Base-by-base conservation (phyloP, 2,329 filamentous ascomycete genomes). In the Alternaria infectoria region DNA sequence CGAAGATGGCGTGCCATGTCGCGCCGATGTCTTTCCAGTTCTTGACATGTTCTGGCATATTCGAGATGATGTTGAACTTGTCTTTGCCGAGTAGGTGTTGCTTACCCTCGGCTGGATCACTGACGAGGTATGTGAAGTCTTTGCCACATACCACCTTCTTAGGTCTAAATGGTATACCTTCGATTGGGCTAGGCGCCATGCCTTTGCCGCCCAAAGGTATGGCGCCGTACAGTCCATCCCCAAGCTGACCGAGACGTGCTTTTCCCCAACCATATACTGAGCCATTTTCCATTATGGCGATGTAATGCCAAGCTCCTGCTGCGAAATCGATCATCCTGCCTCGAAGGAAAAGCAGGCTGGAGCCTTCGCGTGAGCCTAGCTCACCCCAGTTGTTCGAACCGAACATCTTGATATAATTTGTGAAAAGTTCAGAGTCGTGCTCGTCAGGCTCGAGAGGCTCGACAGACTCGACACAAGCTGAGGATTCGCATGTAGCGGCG, bases 191-290 rank as follows among this genome's bases (percentile, higher is more conserved):
- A n/a, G n/a, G n/a, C n/a, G n/a, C n/a, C n/a, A n/a, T n/a, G n/a
- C n/a, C n/a, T n/a, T n/a, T n/a, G n/a, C n/a, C n/a, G n/a, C n/a
- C n/a, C n/a, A n/a, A n/a, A n/a, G n/a, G n/a, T n/a, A n/a, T n/a
- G n/a, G n/a, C n/a, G n/a, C n/a, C n/a, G n/a, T n/a, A n/a, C n/a
- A n/a, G n/a, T n/a, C n/a, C n/a, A n/a, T n/a, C 79, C 1, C 93
- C 94, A 1, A 97, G 81, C 77, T 99, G 95, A 0, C 92, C 92
- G 75, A 97, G 96, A 23, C 93, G 87, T 13, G 91, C 90, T 71
- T 89, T 92, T 0, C 96, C 96, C 95, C 95, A 98, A 3, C 93
- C 94, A 76, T 91, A 97, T 2, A 90, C 89, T 15, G 91, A 86
- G 0, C 94, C 95, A 74, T 91, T 90, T 46, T 86, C 86, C 4